Evolutionary conservation across 352 stramenopile genomes (phyloP), one percentile per base, ranked within the genome.

Genomic region (Pythium graminicola): DNA sequence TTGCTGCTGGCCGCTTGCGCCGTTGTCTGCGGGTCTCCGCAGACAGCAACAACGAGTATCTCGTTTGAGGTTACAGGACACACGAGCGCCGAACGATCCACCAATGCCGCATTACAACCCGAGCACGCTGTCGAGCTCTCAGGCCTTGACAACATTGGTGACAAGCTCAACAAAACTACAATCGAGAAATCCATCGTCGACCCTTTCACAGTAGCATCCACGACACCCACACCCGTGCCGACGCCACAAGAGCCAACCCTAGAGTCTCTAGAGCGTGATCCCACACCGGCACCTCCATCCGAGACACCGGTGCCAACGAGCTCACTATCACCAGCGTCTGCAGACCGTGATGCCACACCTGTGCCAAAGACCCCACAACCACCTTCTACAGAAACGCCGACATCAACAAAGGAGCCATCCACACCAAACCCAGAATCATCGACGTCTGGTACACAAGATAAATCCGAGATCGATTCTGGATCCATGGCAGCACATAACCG

Each of bases 101-200:
- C 20, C 19, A 55, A 55, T 17, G 52, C 52, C 1, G 42, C 31
- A 19, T 16, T 60, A 43, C 52, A 38, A 22, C 52, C 51, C 10
- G 31, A 52, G 41, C 13, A 26, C 8, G 6, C 35, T 4, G 26
- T 20, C 20, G 19, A 10, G 10, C 22, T 31, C n/a, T n/a, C 46
- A 23, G 32, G 20, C 43, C 11, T 33, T 1, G 35, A 46, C 4
- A 17, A 17, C 36, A n/a, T 35, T 13, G 24, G 31, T 13, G 24
- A 42, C 13, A 7, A 19, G 26, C 24, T 54, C 23, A 54, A 54
- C 33, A 45, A 16, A 10, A 45, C 47, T 14, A 35, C 47, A 3
- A 24, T 26, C 1, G 45, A 26, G 5, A 27, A 29, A 17, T 42
- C 47, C 19, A 20, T 54, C 16, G 23, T 54, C 3, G 36, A 54